Conservation (phyloP, 352 stramenopile genomes). For the Thraustochytrium striatum region DNA sequence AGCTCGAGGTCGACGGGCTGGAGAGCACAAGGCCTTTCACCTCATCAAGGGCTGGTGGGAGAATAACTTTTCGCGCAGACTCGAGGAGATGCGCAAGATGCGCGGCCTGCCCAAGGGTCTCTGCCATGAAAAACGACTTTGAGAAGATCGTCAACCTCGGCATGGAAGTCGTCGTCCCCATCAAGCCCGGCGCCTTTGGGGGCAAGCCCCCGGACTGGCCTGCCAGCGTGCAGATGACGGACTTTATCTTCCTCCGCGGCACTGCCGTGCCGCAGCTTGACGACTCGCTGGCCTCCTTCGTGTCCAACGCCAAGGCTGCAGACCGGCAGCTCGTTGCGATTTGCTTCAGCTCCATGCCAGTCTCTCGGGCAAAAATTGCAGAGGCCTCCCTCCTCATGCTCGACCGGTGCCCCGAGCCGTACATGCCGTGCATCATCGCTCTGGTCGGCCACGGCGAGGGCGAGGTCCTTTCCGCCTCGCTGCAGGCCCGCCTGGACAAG, state of each 20-base stretch:
- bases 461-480: background rate
- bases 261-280: slow-evolving; percentile 6
- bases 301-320: background rate
- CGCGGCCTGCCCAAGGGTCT: slow-evolving; percentile 3
- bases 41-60: slow-evolving; percentile 33
- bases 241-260: slow-evolving; percentile 45
- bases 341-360: slow-evolving; percentile 46
- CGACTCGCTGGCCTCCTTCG: background rate
- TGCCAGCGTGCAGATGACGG: slow-evolving; percentile 22
- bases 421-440: slow-evolving; percentile 45
- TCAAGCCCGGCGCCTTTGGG: slow-evolving; percentile 37
- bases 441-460: slow-evolving; percentile 33
- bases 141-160: background rate
- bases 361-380: slow-evolving; percentile 6
- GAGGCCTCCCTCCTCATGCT: background rate
- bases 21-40: slow-evolving; percentile 30
- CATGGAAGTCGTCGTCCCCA: slow-evolving; percentile 17
- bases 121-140: slow-evolving; percentile 28
- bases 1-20: background rate
- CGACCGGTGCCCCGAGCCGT: background rate
- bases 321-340: background rate
- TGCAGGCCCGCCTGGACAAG: background rate
- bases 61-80: slow-evolving; percentile 39
- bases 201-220: slow-evolving; percentile 21
- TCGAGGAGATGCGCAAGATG: slow-evolving; percentile 36